Percentiles rank a stretch among this genome's conserved stretches.
phyloP scores from a whole-genome alignment of 2,329 filamentous ascomycete genomes.

The Hypocreales sp. region DNA sequence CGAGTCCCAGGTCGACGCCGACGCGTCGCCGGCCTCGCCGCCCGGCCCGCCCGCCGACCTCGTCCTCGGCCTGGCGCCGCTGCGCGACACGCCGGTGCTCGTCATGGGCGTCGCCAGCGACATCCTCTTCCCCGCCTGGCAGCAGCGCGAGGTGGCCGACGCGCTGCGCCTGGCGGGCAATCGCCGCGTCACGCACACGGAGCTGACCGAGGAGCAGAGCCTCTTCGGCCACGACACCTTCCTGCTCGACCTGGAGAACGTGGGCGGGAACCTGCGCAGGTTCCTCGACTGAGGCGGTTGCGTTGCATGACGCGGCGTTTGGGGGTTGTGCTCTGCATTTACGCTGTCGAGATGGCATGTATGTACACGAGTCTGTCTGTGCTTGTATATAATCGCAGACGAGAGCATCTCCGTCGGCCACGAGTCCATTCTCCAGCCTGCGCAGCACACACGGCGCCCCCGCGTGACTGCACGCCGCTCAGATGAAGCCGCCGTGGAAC shows the following conservation, averaged over 20 bases:
- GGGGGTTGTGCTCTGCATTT: no score
- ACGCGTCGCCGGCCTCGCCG: conserved; percentile 10
- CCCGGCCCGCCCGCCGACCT: conserved; percentile 61
- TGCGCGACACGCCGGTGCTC: conserved; percentile 66
- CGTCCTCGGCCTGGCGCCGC: conserved; percentile 52
- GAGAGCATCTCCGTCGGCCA: no score
- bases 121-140: conserved; percentile 95
- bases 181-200: conserved; percentile 66
- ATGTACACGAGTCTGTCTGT: no score
- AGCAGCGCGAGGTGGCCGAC: conserved; percentile 86
- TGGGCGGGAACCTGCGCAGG: conserved; percentile 66
- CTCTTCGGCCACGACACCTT: conserved; percentile 97
- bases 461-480: no score
- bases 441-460: no score
- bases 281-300: conserved; percentile 66
- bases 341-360: no score
- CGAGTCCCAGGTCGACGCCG: conserved; percentile 23
- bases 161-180: conserved; percentile 68
- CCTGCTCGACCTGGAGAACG: conserved; percentile 77
- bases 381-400: no score
- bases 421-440: no score
- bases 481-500: conserved; percentile 2
- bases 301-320: no score
- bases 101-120: conserved; percentile 93
- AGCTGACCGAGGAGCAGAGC: conserved; percentile 87